phyloP scores from a whole-genome alignment of 2,329 filamentous ascomycete species.

The Coleophoma eucalyptorum region DNA sequence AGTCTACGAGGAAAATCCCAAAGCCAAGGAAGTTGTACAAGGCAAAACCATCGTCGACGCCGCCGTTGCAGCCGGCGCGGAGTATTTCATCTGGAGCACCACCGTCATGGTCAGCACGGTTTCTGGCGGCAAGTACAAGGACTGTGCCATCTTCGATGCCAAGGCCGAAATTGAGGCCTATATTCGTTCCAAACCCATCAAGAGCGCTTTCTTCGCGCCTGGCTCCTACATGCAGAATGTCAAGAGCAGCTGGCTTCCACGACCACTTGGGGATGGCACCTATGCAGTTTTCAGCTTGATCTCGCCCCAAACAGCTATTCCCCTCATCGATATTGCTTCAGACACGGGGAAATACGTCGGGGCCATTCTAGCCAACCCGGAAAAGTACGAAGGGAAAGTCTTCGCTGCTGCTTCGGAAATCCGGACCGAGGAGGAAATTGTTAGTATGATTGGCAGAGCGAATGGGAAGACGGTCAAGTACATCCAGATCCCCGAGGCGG shows the following conservation, averaged over 20 bases:
- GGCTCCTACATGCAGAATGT: slow-evolving; percentile 45
- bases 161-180: slow-evolving; percentile 28
- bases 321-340: slow-evolving; percentile 17
- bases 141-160: slow-evolving; percentile 28
- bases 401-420: slow-evolving; percentile 40
- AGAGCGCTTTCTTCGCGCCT: slow-evolving; percentile 39
- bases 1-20: neutral
- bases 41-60: slow-evolving; percentile 39
- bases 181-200: slow-evolving; percentile 30
- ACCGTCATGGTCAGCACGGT: slow-evolving; percentile 31
- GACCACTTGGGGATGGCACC: slow-evolving; percentile 11
- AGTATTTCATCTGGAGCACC: slow-evolving; percentile 39
- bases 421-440: neutral
- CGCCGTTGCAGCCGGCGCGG: slow-evolving; percentile 31
- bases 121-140: slow-evolving; percentile 28
- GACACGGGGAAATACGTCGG: slow-evolving; percentile 26
- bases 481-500: neutral
- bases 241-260: slow-evolving; percentile 9
- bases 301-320: slow-evolving; percentile 18
- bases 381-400: slow-evolving; percentile 35
- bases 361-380: slow-evolving; percentile 36
- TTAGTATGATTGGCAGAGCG: neutral
- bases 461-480: slow-evolving; percentile 4
- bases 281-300: slow-evolving; percentile 9
- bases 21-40: slow-evolving; percentile 1